Evolutionary conservation across 371 early-diverging fungal species (phyloP).

Genomic region (Haplosporangium sp.): DNA sequence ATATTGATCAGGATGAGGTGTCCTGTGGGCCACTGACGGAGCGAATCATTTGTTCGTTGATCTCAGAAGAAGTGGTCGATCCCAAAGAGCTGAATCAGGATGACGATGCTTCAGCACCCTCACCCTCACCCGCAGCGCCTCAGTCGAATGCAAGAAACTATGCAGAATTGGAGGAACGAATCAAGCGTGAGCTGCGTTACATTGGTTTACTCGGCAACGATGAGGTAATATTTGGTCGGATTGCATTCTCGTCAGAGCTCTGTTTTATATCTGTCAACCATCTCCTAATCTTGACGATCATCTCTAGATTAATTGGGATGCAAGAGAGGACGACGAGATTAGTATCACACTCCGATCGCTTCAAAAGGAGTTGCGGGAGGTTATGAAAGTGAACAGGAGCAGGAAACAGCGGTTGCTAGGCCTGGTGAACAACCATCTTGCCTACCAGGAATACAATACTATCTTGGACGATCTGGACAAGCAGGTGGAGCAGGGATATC

Average conservation of each 20-base stretch:
- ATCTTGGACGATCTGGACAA: constrained; percentile 89
- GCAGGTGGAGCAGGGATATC: constrained; percentile 86
- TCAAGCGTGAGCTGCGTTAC: constrained; percentile 83
- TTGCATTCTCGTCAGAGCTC: neutral
- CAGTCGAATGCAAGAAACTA: constrained; percentile 39
- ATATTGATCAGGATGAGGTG: constrained; percentile 64
- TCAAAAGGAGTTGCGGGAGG: constrained; percentile 80
- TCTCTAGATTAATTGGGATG: constrained; percentile 70
- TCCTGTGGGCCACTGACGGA: constrained; percentile 78
- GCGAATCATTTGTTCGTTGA: constrained; percentile 75
- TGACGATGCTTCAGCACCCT: constrained; percentile 19
- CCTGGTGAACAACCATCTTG: constrained; percentile 79
- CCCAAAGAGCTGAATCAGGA: constrained; percentile 46
- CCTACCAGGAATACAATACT: constrained; percentile 88
- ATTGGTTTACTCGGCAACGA: constrained; percentile 84
- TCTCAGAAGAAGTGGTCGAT: constrained; percentile 69
- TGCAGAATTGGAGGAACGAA: constrained; percentile 77
- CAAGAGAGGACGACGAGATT: constrained; percentile 85
- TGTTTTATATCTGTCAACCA: neutral
- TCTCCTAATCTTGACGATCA: too few relatives aligned
- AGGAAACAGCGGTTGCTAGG: constrained; percentile 76
- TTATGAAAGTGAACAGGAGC: constrained; percentile 69
- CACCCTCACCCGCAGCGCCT: constrained; percentile 13
- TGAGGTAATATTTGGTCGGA: constrained; percentile 61
- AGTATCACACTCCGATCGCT: constrained; percentile 74